phyloP scores from a whole-genome alignment of 2,329 filamentous ascomycete species.

The Botrytis aclada region DNA sequence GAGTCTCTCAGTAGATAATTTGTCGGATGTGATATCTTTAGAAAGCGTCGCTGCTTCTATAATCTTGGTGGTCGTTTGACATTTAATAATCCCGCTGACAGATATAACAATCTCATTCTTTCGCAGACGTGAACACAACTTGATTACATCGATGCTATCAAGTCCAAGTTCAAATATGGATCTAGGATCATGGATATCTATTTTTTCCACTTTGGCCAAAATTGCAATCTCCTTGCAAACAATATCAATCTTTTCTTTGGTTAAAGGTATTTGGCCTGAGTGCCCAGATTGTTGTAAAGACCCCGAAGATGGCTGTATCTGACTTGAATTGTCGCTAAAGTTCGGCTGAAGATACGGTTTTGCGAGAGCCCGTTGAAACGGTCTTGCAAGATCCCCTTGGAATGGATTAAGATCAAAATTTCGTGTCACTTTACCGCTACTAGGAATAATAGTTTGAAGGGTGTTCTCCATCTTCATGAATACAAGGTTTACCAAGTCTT shows the following conservation, averaged over 20 bases:
- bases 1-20: conserved; percentile 25
- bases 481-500: conserved; percentile 40
- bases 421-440: background rate
- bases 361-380: too few relatives aligned
- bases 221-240: conserved; percentile 62
- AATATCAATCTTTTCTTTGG: conserved; percentile 41
- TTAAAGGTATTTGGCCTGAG: conserved; percentile 43
- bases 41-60: conserved; percentile 33
- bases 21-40: background rate
- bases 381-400: too few relatives aligned
- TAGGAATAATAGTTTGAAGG: conserved; percentile 20
- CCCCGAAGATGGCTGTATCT: background rate
- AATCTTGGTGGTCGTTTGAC: conserved; percentile 65
- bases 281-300: conserved; percentile 43
- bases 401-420: too few relatives aligned
- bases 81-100: conserved; percentile 74
- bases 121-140: conserved; percentile 70
- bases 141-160: conserved; percentile 91
- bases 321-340: too few relatives aligned
- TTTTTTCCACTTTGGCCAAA: conserved; percentile 53
- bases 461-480: conserved; percentile 43
- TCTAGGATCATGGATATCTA: conserved; percentile 53
- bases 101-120: conserved; percentile 57
- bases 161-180: conserved; percentile 80
- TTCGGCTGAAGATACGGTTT: background rate